These are phyloP conservation scores for Massarina eburnea DNA, from an alignment of 2,329 filamentous ascomycete species.

Conservation along the genomic window DNA sequence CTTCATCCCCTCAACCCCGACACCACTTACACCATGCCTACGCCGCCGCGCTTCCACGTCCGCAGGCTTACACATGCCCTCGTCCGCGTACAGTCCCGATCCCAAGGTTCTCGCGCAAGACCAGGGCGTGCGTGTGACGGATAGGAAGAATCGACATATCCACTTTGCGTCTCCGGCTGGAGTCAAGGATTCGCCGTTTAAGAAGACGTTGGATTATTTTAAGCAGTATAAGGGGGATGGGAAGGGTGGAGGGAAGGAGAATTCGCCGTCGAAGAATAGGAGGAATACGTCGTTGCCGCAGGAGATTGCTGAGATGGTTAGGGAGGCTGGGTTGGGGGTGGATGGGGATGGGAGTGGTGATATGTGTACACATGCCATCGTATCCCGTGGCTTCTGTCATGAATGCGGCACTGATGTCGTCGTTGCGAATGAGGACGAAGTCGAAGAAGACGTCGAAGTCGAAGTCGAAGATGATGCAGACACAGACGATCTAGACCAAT, in stretches of 20 bases:
- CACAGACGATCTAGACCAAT: constrained; percentile 12
- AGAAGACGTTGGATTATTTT: constrained; percentile 20
- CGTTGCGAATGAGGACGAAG: neutral
- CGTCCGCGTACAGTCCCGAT: neutral
- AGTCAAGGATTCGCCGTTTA: constrained; percentile 17
- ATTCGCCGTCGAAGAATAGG: constrained; percentile 14
- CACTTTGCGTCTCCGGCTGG: neutral
- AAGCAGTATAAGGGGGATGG: constrained; percentile 15
- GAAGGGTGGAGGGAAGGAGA: constrained; percentile 10
- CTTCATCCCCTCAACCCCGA: neutral
- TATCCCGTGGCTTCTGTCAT: neutral
- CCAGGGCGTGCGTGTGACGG: no score
- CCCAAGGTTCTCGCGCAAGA: neutral
- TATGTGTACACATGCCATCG: neutral
- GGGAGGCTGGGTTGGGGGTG: constrained; percentile 11
- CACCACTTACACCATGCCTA: neutral
- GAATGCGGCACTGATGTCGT: neutral
- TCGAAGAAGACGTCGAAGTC: neutral
- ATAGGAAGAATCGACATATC: constrained; percentile 10
- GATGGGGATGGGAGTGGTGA: neutral
- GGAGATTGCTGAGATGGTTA: constrained; percentile 19
- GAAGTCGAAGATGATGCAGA: neutral
- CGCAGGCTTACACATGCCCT: neutral
- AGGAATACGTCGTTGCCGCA: constrained; percentile 24
- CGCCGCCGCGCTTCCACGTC: constrained; percentile 2